phyloP scores from a whole-genome alignment of 148 eudicot species.

The Linanthus parryae region DNA sequence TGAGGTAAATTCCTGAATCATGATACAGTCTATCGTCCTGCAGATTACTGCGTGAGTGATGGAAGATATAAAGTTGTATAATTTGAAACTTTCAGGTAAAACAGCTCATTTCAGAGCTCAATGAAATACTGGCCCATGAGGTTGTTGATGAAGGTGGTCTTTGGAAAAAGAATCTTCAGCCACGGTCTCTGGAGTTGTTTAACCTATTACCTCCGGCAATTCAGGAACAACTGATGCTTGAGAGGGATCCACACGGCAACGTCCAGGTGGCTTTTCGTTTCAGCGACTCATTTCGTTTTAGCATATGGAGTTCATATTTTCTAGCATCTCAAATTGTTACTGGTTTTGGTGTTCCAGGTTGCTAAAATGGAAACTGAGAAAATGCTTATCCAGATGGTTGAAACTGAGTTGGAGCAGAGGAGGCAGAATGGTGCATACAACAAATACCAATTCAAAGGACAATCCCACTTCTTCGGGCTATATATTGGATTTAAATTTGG shows the following conservation, averaged over 20 bases:
- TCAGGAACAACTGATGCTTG: constrained; percentile 92
- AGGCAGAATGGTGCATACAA: constrained; percentile 53
- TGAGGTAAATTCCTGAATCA: constrained; percentile 45
- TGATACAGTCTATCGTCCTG: too few species aligned
- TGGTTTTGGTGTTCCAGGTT: constrained; percentile 41
- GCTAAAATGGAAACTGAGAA: constrained; percentile 98
- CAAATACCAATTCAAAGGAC: constrained; percentile 71
- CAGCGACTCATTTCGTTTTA: not conserved
- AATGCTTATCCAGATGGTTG: constrained; percentile 99
- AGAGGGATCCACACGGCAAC: constrained; percentile 97
- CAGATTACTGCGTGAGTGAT: too few species aligned
- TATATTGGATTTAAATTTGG: too few species aligned
- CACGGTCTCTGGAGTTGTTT: constrained; percentile 58
- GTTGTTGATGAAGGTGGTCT: constrained; percentile 68
- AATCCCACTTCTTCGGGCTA: constrained; percentile 97
- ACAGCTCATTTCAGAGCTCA: constrained; percentile 77
- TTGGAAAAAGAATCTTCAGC: constrained; percentile 72
- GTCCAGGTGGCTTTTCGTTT: constrained; percentile 49
- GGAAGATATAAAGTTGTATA: too few species aligned
- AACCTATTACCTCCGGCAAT: constrained; percentile 77
- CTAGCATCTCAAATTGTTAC: not conserved
- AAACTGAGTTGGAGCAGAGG: constrained; percentile 79
- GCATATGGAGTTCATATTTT: not conserved
- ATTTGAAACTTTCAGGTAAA: constrained; percentile 62
- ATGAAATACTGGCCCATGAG: constrained; percentile 87